Conservation (phyloP, 75 land plant species). For the Sequoiadendron giganteum region DNA sequence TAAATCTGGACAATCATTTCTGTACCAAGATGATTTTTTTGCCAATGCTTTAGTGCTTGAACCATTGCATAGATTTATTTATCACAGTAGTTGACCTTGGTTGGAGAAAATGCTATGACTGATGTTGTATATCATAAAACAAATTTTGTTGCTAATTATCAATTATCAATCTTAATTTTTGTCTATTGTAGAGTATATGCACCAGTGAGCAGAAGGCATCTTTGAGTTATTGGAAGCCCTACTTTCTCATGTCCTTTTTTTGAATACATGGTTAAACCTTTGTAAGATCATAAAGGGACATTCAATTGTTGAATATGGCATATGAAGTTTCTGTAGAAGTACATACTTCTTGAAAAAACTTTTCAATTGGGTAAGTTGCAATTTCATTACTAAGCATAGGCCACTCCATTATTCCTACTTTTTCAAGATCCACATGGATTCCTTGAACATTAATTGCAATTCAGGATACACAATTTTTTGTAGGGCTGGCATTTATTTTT, state of each 20-base stretch:
- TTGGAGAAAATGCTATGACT: neutral
- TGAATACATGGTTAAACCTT: neutral
- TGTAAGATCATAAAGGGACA: neutral
- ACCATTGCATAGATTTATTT: neutral
- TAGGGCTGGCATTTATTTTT: neutral
- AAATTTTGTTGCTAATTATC: neutral
- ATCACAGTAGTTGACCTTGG: neutral
- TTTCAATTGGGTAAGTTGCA: neutral
- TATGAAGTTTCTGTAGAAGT: neutral
- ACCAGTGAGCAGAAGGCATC: neutral
- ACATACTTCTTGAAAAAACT: neutral
- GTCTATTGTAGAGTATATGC: neutral
- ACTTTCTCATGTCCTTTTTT: neutral
- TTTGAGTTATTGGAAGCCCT: neutral
- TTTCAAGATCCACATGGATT: neutral
- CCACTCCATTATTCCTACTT: neutral
- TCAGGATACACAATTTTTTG: neutral
- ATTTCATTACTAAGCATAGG: neutral
- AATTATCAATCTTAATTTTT: neutral
- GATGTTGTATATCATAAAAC: neutral
- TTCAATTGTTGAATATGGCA: neutral
- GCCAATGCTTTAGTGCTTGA: neutral
- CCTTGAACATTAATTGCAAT: neutral
- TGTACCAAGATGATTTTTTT: neutral
- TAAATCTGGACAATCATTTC: neutral